Evolutionary conservation across 805 yeast species (phyloP).

Genomic region (Candida peoriensis): DNA sequence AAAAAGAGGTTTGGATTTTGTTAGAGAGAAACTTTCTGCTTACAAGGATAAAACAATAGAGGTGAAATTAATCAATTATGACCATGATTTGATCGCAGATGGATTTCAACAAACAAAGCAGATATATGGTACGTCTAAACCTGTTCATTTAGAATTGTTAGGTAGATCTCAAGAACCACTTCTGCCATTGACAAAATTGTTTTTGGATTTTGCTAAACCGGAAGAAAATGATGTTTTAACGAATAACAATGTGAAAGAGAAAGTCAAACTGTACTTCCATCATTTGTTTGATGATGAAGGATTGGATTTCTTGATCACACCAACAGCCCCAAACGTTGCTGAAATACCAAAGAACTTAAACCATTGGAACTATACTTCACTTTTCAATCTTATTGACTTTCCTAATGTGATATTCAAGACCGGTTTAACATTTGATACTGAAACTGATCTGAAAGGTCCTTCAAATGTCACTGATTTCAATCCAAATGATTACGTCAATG

Average conservation of each 20-base stretch:
- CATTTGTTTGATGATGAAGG: slow-evolving; percentile 47
- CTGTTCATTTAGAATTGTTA: slow-evolving; percentile 48
- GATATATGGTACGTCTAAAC: slow-evolving; percentile 58
- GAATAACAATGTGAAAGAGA: slow-evolving; percentile 54
- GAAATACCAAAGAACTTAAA: slow-evolving; percentile 58
- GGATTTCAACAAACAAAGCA: slow-evolving; percentile 45
- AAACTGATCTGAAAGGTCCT: slow-evolving; percentile 43
- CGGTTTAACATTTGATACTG: slow-evolving; percentile 54
- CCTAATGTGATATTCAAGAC: slow-evolving; percentile 66
- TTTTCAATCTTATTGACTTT: slow-evolving; percentile 67
- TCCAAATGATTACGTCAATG: slow-evolving; percentile 27
- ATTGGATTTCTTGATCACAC: slow-evolving; percentile 63
- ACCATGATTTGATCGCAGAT: slow-evolving; percentile 49
- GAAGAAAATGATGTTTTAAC: slow-evolving; percentile 57
- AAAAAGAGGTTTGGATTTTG: slow-evolving; percentile 45
- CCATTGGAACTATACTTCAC: slow-evolving; percentile 77
- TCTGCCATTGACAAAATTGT: slow-evolving; percentile 58
- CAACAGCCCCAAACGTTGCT: slow-evolving; percentile 65
- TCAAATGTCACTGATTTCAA: slow-evolving; percentile 19
- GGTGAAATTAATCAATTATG: slow-evolving; percentile 47
- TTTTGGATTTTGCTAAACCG: slow-evolving; percentile 47
- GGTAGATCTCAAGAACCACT: slow-evolving; percentile 67
- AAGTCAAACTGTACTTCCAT: slow-evolving; percentile 50
- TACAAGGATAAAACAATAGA: slow-evolving; percentile 33
- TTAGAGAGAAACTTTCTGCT: slow-evolving; percentile 42